A percentile compares a stretch with the other conserved stretches of the same genome.
Evolutionary conservation across 2,329 filamentous ascomycete species (phyloP).

Genomic region (Neodidymelliopsis sp.): DNA sequence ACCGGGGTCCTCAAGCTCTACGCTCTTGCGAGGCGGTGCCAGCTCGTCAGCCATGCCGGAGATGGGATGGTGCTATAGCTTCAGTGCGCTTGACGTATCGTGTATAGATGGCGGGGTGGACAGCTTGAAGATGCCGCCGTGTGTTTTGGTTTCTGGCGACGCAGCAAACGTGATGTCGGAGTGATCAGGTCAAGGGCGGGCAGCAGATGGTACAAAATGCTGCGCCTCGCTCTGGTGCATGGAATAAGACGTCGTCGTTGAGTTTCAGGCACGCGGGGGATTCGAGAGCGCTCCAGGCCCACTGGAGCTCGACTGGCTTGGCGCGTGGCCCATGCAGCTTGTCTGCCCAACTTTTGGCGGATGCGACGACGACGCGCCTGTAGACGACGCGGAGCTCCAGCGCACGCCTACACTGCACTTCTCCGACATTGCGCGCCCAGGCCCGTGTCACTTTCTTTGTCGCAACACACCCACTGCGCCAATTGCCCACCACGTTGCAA

Average conservation of each 20-base stretch:
- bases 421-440: slow-evolving; percentile 8
- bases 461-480: background rate
- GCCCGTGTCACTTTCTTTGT: background rate
- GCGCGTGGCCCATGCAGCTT: slow-evolving; percentile 30
- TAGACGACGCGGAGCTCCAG: slow-evolving; percentile 22
- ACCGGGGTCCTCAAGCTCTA: slow-evolving; percentile 64
- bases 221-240: slow-evolving; percentile 25
- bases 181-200: background rate
- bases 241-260: slow-evolving; percentile 25
- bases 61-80: background rate
- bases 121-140: background rate
- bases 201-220: slow-evolving; percentile 14
- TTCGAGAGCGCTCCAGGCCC: slow-evolving; percentile 21
- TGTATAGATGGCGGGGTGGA: background rate
- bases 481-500: slow-evolving; percentile 11
- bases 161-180: too few species aligned
- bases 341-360: slow-evolving; percentile 40
- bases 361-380: slow-evolving; percentile 32
- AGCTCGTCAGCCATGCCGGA: slow-evolving; percentile 53
- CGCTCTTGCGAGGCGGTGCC: slow-evolving; percentile 62
- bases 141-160: too few species aligned
- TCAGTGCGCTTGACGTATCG: background rate
- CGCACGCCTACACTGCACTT: slow-evolving; percentile 14
- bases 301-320: slow-evolving; percentile 22
- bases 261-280: slow-evolving; percentile 27